These are phyloP conservation scores for Glutinoglossum americanum DNA, from an alignment of 495 filamentous ascomycete genomes.

Conservation along the genomic window DNA sequence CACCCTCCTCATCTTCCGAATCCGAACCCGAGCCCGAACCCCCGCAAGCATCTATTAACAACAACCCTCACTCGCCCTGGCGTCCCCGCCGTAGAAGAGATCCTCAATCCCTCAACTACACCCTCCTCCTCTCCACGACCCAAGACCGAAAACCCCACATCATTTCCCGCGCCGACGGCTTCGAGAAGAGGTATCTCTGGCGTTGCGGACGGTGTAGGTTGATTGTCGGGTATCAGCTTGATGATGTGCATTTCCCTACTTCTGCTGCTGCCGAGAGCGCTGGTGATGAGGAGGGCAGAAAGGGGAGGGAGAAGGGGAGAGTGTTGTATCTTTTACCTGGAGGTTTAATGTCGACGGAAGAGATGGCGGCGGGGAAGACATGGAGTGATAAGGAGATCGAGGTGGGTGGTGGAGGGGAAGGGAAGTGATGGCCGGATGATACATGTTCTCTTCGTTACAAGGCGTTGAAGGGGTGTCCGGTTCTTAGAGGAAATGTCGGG, in stretches of 20 bases:
- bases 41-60: neutral
- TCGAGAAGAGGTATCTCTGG: conserved; percentile 42
- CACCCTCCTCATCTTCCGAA: neutral
- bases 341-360: conserved; percentile 15
- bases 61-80: no score
- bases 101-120: conserved; percentile 17
- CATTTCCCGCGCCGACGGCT: conserved; percentile 42
- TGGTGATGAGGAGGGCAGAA: conserved; percentile 10
- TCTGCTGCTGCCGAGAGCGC: neutral
- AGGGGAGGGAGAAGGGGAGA: conserved; percentile 2
- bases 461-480: neutral
- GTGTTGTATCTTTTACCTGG: conserved; percentile 10
- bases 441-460: neutral
- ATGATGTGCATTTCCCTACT: conserved; percentile 19
- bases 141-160: conserved; percentile 30
- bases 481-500: neutral
- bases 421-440: conserved; percentile 1
- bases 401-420: neutral
- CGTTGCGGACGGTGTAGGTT: conserved; percentile 43
- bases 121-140: conserved; percentile 26
- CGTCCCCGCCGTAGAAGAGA: no score
- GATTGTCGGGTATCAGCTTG: conserved; percentile 39
- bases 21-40: conserved; percentile 3
- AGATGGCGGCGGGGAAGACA: conserved; percentile 15
- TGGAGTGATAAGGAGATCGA: conserved; percentile 3